Base-by-base conservation (phyloP, 192 early-diverging fungal species). In the Chytriomyces hyalinus region DNA sequence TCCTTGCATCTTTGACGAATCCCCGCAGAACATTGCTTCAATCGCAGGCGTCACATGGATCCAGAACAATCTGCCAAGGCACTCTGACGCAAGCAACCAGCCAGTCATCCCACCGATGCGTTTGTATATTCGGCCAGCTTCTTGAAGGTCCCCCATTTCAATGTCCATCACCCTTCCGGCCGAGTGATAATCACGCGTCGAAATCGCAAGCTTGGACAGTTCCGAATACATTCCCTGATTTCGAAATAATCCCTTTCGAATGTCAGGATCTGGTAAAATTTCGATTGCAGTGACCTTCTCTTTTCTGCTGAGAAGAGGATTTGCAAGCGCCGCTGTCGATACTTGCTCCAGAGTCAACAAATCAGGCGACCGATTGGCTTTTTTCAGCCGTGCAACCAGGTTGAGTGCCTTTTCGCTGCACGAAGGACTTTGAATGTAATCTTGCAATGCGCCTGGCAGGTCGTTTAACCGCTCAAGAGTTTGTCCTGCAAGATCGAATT, bases 211-310 rank as follows among this genome's bases (percentile, higher is more conserved):
- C 9, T 60, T 63, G 10, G 72, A 20, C 6, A 73, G 61, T 63
- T 73, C 72, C 1, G 24, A 9, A 63, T 11, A 73, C 69, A 70
- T 70, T 10, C 26, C 49, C 20, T 70, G 53, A 26, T 51, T 70
- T 50, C 69, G 69, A 26, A 49, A 73, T 45, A 73, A 61, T 43
- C 61, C 72, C 20, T 63, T 61, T 47, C 26, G 61, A 7, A 73
- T 45, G 4, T 8, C 24, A 73, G 24, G 17, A 44, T 63, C 57
- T 17, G 20, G 60, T 17, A 61, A 63, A 45, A 73, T 61, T 22
- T 73, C 72, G 63, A 73, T 73, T 28, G 72, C 72, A 7, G 44
- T 49, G 3, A 73, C 28, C 26, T 73, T 73, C 61, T 62, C 72
- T 9, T 10, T n/a, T 26, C 63, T 60, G 44, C 61, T 59, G 15